Conservation (phyloP, 2,329 filamentous ascomycete species). For the Beauveria brongniartii region DNA sequence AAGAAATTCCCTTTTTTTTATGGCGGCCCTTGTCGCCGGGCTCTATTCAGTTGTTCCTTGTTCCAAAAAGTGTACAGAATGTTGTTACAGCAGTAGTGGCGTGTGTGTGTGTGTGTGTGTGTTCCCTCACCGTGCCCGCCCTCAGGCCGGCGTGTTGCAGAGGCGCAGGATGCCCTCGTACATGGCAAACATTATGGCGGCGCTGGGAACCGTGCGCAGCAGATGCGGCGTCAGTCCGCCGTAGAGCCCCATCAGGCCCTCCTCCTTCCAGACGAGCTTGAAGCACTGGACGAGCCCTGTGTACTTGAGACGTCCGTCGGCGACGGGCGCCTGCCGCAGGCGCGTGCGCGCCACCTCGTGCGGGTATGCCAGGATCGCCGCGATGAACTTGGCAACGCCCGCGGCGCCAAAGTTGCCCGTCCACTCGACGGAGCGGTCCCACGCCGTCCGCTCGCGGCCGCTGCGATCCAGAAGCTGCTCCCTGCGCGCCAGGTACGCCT, state of each 20-base stretch:
- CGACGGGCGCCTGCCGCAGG: slow-evolving; percentile 73
- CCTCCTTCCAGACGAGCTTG: slow-evolving; percentile 77
- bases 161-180: slow-evolving; percentile 53
- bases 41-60: neutral
- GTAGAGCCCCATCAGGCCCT: slow-evolving; percentile 78
- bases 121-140: neutral
- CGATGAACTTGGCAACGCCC: slow-evolving; percentile 77
- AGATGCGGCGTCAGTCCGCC: slow-evolving; percentile 88
- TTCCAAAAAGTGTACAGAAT: slow-evolving; percentile 1
- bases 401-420: slow-evolving; percentile 72
- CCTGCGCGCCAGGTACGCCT: slow-evolving; percentile 59
- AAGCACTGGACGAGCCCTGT: slow-evolving; percentile 86
- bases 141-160: slow-evolving; percentile 31
- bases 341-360: slow-evolving; percentile 86
- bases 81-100: neutral
- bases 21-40: no score
- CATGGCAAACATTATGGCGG: slow-evolving; percentile 95
- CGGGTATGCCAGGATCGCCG: slow-evolving; percentile 79
- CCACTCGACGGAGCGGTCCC: slow-evolving; percentile 71
- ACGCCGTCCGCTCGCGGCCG: slow-evolving; percentile 56
- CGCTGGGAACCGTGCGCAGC: slow-evolving; percentile 81
- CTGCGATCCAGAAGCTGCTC: slow-evolving; percentile 48
- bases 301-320: slow-evolving; percentile 69
- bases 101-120: neutral
- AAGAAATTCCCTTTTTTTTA: neutral